Evolutionary conservation across 2,329 filamentous ascomycete species (phyloP), one percentile per base, ranked within the genome.

Genomic region (Nothophaeocryptopus gaeumannii): DNA sequence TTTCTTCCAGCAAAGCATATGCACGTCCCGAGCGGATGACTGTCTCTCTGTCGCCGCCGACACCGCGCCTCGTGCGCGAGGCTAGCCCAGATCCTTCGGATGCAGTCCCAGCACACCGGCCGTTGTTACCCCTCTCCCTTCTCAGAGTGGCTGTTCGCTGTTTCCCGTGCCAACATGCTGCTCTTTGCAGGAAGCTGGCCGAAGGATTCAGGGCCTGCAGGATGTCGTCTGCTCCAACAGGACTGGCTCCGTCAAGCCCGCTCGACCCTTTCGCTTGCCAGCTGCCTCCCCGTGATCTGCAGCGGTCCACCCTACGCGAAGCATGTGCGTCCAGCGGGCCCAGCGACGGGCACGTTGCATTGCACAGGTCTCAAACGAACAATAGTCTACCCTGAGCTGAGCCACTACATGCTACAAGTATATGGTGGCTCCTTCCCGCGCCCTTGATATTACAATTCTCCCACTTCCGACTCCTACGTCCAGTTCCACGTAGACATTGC

Each of bases 151-250:
- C 40, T 43, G 40, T 32, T 43, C 13, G 33, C 40, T 39, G 36
- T 32, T 43, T 30, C 40, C 16, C 40, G 40, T 34, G 30, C 40
- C 16, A 35, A 33, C 40, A 43, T 29, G 12, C 8, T 29, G 10
- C 20, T 13, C 30, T 43, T 39, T 29, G 13, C 40, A 34, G 31
- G 42, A 30, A 29, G 44, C 50, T 48, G 39, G 47, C 54, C 54
- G 54, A 47, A 53, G 54, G 54, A 53, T 51, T 32, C 35, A 50
- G 47, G 47, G 47, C 44, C 34, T 50, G 53, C 39, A 48, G 33
- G 15, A 39, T 47, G 47, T 46, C 45, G 38, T 47, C 45, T 45
- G 39, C 42, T 50, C 44, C 53, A 46, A 49, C 40, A 49, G 31
- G 33, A 26, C 40, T 50, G 47, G 47, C 50, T 53, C 53, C 53